Evolutionary conservation across 257 asterid genomes (phyloP).

Genomic region (Lavandula angustifolia): DNA sequence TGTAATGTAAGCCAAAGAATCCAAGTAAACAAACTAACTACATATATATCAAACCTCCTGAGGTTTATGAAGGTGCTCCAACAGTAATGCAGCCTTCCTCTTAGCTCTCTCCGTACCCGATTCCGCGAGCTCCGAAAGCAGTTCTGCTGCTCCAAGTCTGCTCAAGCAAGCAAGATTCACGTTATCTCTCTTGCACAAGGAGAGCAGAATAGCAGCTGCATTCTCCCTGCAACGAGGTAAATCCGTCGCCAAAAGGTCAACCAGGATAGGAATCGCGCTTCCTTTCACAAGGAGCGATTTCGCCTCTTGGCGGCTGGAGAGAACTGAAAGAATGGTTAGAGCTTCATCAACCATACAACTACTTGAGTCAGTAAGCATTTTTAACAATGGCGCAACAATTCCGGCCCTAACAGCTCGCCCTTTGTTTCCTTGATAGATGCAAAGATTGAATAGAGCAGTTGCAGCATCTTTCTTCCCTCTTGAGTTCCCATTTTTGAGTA

Average conservation of each 20-base stretch:
- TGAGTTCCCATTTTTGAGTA: conserved; percentile 62
- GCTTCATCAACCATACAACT: conserved; percentile 69
- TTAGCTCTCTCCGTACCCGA: conserved; percentile 75
- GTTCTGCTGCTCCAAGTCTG: conserved; percentile 67
- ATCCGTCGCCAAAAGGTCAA: conserved; percentile 55
- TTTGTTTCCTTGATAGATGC: conserved; percentile 82
- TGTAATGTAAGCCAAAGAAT: conserved; percentile 39
- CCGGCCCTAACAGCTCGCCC: conserved; percentile 86
- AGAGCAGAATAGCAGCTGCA: conserved; percentile 61
- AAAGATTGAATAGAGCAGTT: conserved; percentile 73
- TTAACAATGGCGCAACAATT: conserved; percentile 52
- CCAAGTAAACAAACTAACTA: not conserved
- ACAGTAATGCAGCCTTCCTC: conserved; percentile 63
- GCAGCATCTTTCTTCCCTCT: conserved; percentile 93
- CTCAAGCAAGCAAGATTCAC: conserved; percentile 55
- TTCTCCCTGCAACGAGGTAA: conserved; percentile 68
- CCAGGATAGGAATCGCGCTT: conserved; percentile 59
- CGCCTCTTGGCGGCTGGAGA: conserved; percentile 71
- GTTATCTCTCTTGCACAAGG: conserved; percentile 60
- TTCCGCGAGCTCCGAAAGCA: conserved; percentile 54
- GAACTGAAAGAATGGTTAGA: conserved; percentile 74
- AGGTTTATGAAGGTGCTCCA: conserved; percentile 57
- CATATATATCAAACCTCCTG: conserved; percentile 38
- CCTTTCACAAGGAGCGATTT: conserved; percentile 61
- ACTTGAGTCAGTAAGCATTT: conserved; percentile 64